Evolutionary conservation across 1,284 basidiomycete genomes (phyloP), one percentile per base, ranked within the genome.

Genomic region (Fomitopsis palustris): DNA sequence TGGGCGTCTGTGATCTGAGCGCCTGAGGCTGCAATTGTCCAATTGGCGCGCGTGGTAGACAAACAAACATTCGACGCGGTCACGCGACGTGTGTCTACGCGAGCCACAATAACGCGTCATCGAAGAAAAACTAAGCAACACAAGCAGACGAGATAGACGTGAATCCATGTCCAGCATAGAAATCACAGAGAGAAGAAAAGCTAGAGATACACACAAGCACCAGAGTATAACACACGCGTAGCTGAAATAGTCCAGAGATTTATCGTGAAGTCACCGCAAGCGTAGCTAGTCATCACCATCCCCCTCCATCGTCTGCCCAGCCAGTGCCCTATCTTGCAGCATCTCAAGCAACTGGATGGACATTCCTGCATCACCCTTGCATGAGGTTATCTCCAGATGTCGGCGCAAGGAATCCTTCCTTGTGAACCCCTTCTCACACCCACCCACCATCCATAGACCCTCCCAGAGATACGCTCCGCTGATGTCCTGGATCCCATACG

Each of bases 341-440:
- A 52, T 19, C 10, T 35, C 49, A 23, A 21, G 16, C 49, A 37
- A 9, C 6, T 9, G 12, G 12, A 14, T 12, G 35, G 19, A 29
- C 5, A 52, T 52, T 12, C 33, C 49, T n/a, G 31, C 4, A n/a
- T 52, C n/a, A 9, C 49, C 49, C 49, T 52, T 52, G 49, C 49
- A 52, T 31, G 27, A 33, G 7, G 0, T 12, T 31, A 8, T 82
- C 54, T 78, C 75, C 41, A 84, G 67, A 65, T 87, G 85, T 33
- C 85, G 76, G 64, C 77, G 80, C 60, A 85, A 72, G 2, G 85
- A 83, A 59, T 87, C 85, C 19, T 74, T 71, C 51, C 85, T 76
- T 59, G 81, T 83, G 67, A 86, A 85, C 19, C 71, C 73, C 62
- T 70, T 74, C 62, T 74, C 65, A 61, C 85, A 87, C 0, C 82